These are phyloP conservation scores for Geoglossum cookeanum DNA, from an alignment of 2,329 filamentous ascomycete species.

Conservation along the genomic window DNA sequence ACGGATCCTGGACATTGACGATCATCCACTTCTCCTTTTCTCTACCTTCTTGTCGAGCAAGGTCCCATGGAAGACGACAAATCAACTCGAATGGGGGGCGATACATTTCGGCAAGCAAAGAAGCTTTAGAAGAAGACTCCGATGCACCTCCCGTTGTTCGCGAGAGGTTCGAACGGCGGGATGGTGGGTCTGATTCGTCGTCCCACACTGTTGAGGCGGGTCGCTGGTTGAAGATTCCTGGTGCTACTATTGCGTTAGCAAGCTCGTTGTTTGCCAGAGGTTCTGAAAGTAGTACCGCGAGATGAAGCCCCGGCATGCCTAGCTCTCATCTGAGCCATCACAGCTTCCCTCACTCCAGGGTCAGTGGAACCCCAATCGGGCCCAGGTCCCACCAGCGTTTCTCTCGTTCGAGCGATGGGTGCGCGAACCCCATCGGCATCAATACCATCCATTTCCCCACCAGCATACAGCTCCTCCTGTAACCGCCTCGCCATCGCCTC, in stretches of 20 bases:
- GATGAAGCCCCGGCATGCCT: conserved; percentile 14
- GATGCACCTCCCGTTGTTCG: conserved; percentile 46
- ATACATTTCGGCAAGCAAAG: conserved; percentile 75
- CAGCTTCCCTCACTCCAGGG: conserved; percentile 37
- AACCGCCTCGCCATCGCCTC: conserved; percentile 80
- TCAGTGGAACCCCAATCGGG: conserved; percentile 32
- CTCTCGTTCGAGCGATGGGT: conserved; percentile 76
- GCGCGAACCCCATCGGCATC: conserved; percentile 54
- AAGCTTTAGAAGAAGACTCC: conserved; percentile 48
- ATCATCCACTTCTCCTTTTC: conserved; percentile 84
- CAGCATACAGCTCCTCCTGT: conserved; percentile 76
- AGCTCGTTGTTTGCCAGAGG: neutral
- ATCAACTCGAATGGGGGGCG: conserved; percentile 86
- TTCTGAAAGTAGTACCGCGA: conserved; percentile 10
- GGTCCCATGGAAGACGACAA: conserved; percentile 58
- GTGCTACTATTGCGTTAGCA: conserved; percentile 14
- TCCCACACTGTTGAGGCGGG: conserved; percentile 36
- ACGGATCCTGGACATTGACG: conserved; percentile 86
- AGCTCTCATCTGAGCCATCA: conserved; percentile 45
- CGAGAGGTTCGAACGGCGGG: conserved; percentile 33
- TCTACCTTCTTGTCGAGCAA: conserved; percentile 69
- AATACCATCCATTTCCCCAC: conserved; percentile 23
- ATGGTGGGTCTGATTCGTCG: conserved; percentile 25
- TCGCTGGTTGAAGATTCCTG: conserved; percentile 53
- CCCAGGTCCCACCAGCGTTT: conserved; percentile 67